Conservation (phyloP, 2,329 filamentous ascomycete genomes). For the Rutstroemia sp. region DNA sequence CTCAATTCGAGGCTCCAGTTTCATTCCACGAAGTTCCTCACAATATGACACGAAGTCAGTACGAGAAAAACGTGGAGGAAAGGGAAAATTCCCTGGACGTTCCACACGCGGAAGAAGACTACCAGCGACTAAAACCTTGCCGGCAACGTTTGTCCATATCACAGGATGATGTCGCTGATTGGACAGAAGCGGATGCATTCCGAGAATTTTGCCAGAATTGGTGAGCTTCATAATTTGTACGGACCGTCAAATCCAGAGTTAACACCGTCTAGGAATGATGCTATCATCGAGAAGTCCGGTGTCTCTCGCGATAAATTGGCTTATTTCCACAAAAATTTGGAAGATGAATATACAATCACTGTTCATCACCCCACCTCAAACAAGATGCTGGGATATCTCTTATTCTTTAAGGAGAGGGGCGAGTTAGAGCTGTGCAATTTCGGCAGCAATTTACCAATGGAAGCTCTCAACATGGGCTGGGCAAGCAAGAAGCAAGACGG, state of each 20-base stretch:
- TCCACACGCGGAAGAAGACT: background rate
- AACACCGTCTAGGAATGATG: background rate
- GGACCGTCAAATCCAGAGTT: background rate
- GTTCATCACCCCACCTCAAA: background rate
- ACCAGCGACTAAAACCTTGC: background rate
- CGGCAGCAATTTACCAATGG: slow-evolving; percentile 9
- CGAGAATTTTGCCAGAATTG: background rate
- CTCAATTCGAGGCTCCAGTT: too few relatives aligned
- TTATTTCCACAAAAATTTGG: background rate
- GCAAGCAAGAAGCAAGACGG: slow-evolving; percentile 11
- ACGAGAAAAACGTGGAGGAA: background rate
- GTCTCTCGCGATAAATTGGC: background rate
- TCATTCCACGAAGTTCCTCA: too few relatives aligned
- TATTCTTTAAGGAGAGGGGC: background rate
- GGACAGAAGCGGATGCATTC: background rate
- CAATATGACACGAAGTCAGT: too few relatives aligned
- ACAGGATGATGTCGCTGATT: background rate
- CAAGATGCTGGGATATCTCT: background rate
- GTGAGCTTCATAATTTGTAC: background rate
- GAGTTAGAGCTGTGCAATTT: background rate
- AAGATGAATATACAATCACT: background rate
- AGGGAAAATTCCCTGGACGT: background rate
- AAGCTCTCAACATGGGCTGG: slow-evolving; percentile 11
- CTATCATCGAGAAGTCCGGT: background rate
- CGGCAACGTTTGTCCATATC: background rate